Conservation (phyloP, 108 stramenopile species). For the Skeletonema menzelii region DNA sequence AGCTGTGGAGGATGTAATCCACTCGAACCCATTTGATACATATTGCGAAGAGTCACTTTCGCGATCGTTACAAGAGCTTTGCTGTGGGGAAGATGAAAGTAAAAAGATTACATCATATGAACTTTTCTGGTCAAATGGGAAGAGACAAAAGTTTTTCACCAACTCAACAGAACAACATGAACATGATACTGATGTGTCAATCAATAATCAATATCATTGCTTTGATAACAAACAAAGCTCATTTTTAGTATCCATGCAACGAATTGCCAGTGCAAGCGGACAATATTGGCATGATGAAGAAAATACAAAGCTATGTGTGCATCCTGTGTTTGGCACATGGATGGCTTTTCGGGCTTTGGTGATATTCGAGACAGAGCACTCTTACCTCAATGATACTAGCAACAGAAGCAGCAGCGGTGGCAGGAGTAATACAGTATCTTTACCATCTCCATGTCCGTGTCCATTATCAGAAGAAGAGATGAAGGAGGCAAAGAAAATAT, state of each 20-base stretch:
- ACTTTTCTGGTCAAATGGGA: constrained; percentile 45
- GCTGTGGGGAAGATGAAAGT: not conserved
- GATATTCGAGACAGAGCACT: constrained; percentile 19
- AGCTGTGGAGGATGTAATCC: constrained; percentile 8
- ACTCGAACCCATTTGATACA: constrained; percentile 33
- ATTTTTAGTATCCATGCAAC: constrained; percentile 56
- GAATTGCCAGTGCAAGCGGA: constrained; percentile 49
- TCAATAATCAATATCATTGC: constrained; percentile 14
- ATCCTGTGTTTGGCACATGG: constrained; percentile 58
- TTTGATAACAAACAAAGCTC: constrained; percentile 12
- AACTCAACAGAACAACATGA: not conserved
- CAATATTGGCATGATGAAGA: constrained; percentile 48
- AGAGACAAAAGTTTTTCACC: constrained; percentile 7
- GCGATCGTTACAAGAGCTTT: not conserved
- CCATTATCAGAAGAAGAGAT: constrained; percentile 33
- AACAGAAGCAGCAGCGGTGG: not conserved
- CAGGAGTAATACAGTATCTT: not conserved
- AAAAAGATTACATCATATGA: constrained; percentile 23
- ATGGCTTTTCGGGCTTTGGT: constrained; percentile 53
- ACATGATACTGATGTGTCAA: not conserved
- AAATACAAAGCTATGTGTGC: constrained; percentile 51
- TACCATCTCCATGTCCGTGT: constrained; percentile 35
- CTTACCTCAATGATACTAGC: not conserved
- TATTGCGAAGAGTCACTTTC: constrained; percentile 20
- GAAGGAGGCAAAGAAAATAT: constrained; percentile 32